Evolutionary conservation across 805 yeast genomes (phyloP).

Genomic region (Schizosaccharomyces pombe): DNA sequence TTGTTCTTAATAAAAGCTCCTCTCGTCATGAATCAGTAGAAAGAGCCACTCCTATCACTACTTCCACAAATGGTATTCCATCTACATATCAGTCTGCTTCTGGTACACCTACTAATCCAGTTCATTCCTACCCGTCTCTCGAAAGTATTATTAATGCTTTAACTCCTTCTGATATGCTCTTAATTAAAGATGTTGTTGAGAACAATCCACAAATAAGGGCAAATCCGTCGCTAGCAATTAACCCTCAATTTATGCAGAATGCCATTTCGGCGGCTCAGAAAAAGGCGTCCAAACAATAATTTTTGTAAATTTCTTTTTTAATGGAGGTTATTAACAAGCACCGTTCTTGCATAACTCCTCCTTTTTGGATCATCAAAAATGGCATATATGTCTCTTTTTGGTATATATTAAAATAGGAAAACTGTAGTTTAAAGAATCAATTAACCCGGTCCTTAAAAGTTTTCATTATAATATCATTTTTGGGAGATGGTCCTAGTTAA

Average conservation of each 20-base stretch:
- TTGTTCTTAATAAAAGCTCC: not conserved
- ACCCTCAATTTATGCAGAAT: not conserved
- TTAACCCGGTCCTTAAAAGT: too few relatives aligned
- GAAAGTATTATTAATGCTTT: not conserved
- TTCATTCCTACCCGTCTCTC: not conserved
- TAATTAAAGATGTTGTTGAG: not conserved
- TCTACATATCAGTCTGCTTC: not conserved
- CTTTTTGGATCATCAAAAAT: too few relatives aligned
- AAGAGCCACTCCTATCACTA: not conserved
- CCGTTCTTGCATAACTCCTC: too few relatives aligned
- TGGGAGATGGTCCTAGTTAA: too few relatives aligned
- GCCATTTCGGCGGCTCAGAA: not conserved
- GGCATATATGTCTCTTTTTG: too few relatives aligned
- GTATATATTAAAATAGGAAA: too few relatives aligned
- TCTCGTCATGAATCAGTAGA: not conserved
- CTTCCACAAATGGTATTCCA: not conserved
- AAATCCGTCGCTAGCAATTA: not conserved
- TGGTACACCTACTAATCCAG: not conserved
- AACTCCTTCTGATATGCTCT: not conserved
- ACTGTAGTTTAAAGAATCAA: too few relatives aligned
- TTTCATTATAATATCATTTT: too few relatives aligned
- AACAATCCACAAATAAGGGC: not conserved
- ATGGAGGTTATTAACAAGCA: too few relatives aligned
- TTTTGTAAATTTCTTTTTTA: too few relatives aligned
- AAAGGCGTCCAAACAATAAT: not conserved